Percentiles rank a stretch among this genome's conserved stretches.
These are phyloP conservation scores for Aspergillus quadrilineatus DNA, from an alignment of 2,329 filamentous ascomycete species.

Conservation along the genomic window DNA sequence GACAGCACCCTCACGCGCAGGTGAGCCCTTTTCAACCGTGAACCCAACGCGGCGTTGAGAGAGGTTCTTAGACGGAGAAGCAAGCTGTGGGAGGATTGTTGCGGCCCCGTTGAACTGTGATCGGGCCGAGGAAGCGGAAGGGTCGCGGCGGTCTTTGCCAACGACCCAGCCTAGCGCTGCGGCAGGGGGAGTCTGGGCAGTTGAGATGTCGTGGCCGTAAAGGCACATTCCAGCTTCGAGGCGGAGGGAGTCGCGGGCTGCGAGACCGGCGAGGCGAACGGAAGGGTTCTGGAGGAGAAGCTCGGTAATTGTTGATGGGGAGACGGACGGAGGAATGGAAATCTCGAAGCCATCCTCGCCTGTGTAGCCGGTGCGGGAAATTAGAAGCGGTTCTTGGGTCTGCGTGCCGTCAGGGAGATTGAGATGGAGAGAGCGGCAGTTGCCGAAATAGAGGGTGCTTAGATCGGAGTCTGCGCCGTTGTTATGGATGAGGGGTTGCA, in stretches of 20 bases:
- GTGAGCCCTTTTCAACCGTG: constrained; percentile 73
- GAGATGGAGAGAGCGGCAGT: constrained; percentile 65
- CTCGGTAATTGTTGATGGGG: constrained; percentile 62
- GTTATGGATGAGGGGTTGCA: constrained; percentile 62
- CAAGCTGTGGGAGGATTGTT: constrained; percentile 71
- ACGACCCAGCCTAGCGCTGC: constrained; percentile 76
- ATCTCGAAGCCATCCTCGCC: constrained; percentile 99
- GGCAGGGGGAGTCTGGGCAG: constrained; percentile 68
- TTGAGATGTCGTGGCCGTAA: constrained; percentile 97
- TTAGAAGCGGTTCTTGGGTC: constrained; percentile 59
- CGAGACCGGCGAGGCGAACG: constrained; percentile 80
- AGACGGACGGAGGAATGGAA: constrained; percentile 68
- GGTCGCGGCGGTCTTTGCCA: constrained; percentile 68
- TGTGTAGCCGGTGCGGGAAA: constrained; percentile 90
- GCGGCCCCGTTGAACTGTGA: constrained; percentile 82
- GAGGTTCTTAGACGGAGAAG: constrained; percentile 56
- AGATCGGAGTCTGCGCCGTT: constrained; percentile 54
- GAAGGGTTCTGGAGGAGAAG: constrained; percentile 65
- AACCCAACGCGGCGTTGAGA: constrained; percentile 76
- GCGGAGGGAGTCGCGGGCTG: constrained; percentile 85
- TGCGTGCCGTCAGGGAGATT: constrained; percentile 56
- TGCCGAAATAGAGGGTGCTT: constrained; percentile 76
- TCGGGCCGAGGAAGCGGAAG: constrained; percentile 48
- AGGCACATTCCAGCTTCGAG: constrained; percentile 98
- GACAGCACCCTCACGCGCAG: constrained; percentile 83